phyloP scores from a whole-genome alignment of 345 rosid species.

The Laguncularia racemosa region DNA sequence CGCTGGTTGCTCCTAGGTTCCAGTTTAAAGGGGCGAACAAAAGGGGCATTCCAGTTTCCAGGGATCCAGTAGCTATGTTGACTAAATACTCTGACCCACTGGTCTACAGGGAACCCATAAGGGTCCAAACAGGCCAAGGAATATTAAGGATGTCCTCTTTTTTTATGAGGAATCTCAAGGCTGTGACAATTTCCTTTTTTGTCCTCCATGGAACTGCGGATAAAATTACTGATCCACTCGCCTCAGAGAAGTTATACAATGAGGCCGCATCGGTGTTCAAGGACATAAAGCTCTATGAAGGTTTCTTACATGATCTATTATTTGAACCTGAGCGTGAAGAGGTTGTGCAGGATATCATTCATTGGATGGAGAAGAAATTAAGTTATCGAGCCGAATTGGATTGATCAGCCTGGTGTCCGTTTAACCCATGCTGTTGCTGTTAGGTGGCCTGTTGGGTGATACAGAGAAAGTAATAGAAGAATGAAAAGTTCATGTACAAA shows the following conservation, averaged over 20 bases:
- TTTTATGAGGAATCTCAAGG: slow-evolving; percentile 59
- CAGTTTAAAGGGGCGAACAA: slow-evolving; percentile 80
- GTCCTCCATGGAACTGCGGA: slow-evolving; percentile 88
- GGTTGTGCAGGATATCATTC: slow-evolving; percentile 49
- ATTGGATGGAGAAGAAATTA: slow-evolving; percentile 42
- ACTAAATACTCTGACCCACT: slow-evolving; percentile 90
- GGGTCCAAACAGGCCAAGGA: slow-evolving; percentile 89
- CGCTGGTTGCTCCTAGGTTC: slow-evolving; percentile 59
- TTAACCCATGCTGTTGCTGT: too few relatives aligned
- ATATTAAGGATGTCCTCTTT: slow-evolving; percentile 61
- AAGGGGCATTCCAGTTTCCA: slow-evolving; percentile 78
- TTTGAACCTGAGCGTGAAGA: slow-evolving; percentile 77
- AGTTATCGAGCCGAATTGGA: too few relatives aligned
- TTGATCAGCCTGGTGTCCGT: too few relatives aligned
- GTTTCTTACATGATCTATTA: slow-evolving; percentile 81
- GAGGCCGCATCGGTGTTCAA: slow-evolving; percentile 77
- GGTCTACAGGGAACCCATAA: slow-evolving; percentile 77
- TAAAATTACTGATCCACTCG: slow-evolving; percentile 73
- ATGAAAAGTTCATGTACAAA: too few relatives aligned
- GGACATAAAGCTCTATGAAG: slow-evolving; percentile 56
- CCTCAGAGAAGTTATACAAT: slow-evolving; percentile 49
- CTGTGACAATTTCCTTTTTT: slow-evolving; percentile 61
- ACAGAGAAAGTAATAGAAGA: too few relatives aligned
- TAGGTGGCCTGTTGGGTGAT: too few relatives aligned
- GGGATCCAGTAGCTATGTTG: slow-evolving; percentile 72